Percentiles rank a stretch among this genome's conserved stretches.
Evolutionary conservation across 2,329 filamentous ascomycete genomes (phyloP).

Genomic region (Fusarium bulbicola): DNA sequence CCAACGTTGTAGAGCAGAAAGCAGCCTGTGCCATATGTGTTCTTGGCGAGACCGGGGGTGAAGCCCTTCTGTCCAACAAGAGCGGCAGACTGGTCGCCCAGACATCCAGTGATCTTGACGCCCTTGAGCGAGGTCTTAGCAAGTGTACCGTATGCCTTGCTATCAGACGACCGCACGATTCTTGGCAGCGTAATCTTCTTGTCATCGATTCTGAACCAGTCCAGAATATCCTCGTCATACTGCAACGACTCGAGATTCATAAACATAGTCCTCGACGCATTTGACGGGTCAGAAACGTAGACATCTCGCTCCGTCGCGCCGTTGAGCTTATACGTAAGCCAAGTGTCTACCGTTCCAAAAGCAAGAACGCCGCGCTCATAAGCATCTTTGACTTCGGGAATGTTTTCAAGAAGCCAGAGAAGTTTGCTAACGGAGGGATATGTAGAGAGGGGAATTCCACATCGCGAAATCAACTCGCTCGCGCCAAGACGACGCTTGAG

Average conservation of each 20-base stretch:
- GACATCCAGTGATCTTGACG: conserved; percentile 76
- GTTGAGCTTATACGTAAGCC: conserved; percentile 83
- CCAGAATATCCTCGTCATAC: conserved; percentile 76
- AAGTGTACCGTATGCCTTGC: conserved; percentile 73
- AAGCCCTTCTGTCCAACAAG: conserved; percentile 84
- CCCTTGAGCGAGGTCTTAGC: conserved; percentile 70
- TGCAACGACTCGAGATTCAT: conserved; percentile 81
- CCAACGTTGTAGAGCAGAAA: conserved; percentile 88
- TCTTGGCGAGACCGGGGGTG: conserved; percentile 79
- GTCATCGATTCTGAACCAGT: conserved; percentile 78
- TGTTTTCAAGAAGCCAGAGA: conserved; percentile 78
- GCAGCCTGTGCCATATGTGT: conserved; percentile 87
- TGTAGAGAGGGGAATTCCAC: conserved; percentile 81
- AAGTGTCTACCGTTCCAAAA: conserved; percentile 84
- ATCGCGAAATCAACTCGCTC: conserved; percentile 72
- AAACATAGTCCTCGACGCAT: conserved; percentile 86
- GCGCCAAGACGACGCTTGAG: conserved; percentile 73
- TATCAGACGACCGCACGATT: conserved; percentile 79
- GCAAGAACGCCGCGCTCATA: conserved; percentile 77
- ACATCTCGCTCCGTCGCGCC: conserved; percentile 72
- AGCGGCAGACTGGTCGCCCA: conserved; percentile 84
- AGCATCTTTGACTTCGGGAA: conserved; percentile 71
- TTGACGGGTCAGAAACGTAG: conserved; percentile 81
- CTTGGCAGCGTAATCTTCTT: conserved; percentile 77
- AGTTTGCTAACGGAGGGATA: conserved; percentile 84